phyloP scores from a whole-genome alignment of 2,329 filamentous ascomycete species.

The Raffaelea arxii region DNA sequence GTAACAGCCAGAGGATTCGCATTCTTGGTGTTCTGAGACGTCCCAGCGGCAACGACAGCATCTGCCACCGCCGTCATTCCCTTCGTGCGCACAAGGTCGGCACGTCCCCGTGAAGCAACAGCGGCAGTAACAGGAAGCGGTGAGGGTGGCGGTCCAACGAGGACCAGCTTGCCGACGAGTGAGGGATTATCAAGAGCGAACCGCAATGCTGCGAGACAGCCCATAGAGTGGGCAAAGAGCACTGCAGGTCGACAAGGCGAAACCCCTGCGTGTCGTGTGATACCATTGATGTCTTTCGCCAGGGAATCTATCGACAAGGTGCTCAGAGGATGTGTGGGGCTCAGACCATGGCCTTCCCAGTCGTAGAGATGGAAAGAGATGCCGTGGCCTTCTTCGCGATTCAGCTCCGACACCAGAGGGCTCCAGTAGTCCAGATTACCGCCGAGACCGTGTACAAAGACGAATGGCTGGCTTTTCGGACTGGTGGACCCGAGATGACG shows the following conservation, averaged over 20 bases:
- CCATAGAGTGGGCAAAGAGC: not conserved
- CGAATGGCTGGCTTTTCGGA: not conserved
- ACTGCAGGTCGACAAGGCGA: not conserved
- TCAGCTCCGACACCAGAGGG: not conserved
- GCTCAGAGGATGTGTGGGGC: not conserved
- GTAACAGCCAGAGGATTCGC: not conserved
- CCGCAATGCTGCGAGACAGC: not conserved
- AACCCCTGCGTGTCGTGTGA: not conserved
- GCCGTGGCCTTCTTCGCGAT: not conserved
- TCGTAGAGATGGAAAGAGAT: conserved; percentile 1
- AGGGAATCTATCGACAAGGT: not conserved
- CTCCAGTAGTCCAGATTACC: conserved; percentile 1
- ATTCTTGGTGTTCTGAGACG: not conserved
- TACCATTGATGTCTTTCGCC: not conserved
- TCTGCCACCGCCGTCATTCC: not conserved
- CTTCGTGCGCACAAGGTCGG: not conserved
- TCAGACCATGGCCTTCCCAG: conserved; percentile 3
- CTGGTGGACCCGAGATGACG: not conserved
- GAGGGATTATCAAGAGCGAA: not conserved
- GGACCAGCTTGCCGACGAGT: not conserved
- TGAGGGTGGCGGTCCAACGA: not conserved
- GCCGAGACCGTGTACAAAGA: conserved; percentile 3
- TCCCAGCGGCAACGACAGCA: not conserved
- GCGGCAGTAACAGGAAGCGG: not conserved
- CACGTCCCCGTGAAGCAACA: not conserved